Base-by-base conservation (phyloP, 208 protist species). In the Trypanosoma avium region DNA sequence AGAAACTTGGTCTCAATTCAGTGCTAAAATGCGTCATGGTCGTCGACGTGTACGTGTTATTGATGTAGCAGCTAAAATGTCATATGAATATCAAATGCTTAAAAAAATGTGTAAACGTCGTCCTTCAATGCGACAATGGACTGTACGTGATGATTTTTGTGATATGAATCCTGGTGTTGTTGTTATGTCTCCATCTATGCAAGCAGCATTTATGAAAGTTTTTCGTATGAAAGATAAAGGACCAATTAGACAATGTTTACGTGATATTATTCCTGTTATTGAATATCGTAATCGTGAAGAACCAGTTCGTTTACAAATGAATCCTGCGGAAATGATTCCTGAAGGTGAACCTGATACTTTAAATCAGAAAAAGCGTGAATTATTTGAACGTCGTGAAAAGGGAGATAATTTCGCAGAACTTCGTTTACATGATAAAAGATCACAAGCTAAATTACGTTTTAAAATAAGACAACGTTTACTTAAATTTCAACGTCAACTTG, bases 81-180 rank as follows among this genome's bases (percentile, higher is more conserved):
- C 86, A 30, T 98, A 97, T 76, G 92, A 97, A 67, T 95, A 97
- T 61, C 88, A 97, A 71, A 80, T 85, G 66, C 63, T 95, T 10
- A 90, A 93, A 68, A 93, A 88, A 64, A 90, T 92, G 84, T 96
- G 86, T 57, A 78, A 82, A 56, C 74, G 79, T 12, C 85, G 88
- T 13, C 89, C 89, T 6, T 70, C 82, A n/a, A 88, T 95, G 81
- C 85, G 89, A 52, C 89, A 95, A 76, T 95, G 86, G 82, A 71
- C 76, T 5, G 79, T 95, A 57, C 83, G 89, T 19, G 86, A 95
- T 67, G 89, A 95, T 57, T 89, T 87, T 67, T 92, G 85, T 63
- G 77, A 92, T 58, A 92, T 95, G 85, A 76, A 74, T 61, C 89
- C 89, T 8, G 89, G 89, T 33, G 82, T 95, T 26, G 89, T 95